Base-by-base conservation (phyloP, 768 basidiomycete species). In the Leucocoprinus birnbaumii region DNA sequence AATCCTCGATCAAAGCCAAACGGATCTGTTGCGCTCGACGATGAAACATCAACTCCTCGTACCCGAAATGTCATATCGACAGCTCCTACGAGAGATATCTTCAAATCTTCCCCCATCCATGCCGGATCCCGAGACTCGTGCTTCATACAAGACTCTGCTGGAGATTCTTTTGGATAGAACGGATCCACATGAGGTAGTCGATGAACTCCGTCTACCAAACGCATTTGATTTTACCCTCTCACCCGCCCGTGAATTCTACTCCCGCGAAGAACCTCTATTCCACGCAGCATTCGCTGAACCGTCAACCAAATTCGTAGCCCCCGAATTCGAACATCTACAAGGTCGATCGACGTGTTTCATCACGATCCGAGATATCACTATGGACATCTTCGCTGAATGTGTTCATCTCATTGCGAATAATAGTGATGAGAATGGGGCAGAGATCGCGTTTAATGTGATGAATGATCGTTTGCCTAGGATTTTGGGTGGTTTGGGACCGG, bases 381-480 rank as follows among this genome's bases (percentile, higher is more conserved):
- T 55, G 54, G 41, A 35, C 34, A 49, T 55, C 6, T 55, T 55
- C 43, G 18, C 40, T 1, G 40, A 49, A 2, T 55, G 54, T n/a
- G 54, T 43, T 7, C 1, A 43, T 8, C 43, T 21, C 10, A 55
- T 55, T 21, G 38, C 47, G 2, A 34, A 7, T n/a, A 19, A 49
- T 16, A 55, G 38, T 42, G 35, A 42, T 25, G 27, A 41, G 2
- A 41, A 43, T 11, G 40, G 54, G 6, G 54, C 31, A n/a, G 26
- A 9, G 21, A 19, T 44, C 14, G 54, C 54, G 5, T 48, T 49
- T 13, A 24, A 48, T 10, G 37, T 55, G 21, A 21, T 55, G 19
- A 55, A 49, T 22, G 40, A 55, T 35, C 21, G 26, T 13, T 13
- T 55, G 18, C 54, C 47, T 2, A n/a, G 37, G 13, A n/a, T 41